These are phyloP conservation scores for Heliamphora exappendiculata DNA, from an alignment of 148 eudicot species.

Conservation along the genomic window DNA sequence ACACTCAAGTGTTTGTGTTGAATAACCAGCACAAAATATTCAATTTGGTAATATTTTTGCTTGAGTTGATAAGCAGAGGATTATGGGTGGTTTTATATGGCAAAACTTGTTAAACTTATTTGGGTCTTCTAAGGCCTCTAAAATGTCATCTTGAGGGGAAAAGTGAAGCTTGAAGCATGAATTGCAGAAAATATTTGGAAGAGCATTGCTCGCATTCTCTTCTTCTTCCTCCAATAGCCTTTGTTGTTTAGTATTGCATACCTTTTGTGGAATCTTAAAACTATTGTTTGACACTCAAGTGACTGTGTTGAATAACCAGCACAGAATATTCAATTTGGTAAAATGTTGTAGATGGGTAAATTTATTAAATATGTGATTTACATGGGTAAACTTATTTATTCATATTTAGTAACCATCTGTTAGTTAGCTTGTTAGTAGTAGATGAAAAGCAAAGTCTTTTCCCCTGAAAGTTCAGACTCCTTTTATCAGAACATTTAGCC, in stretches of 20 bases:
- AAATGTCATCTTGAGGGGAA: no score
- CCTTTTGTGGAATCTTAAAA: background rate
- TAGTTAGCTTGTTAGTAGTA: background rate
- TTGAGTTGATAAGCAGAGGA: background rate
- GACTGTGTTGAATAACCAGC: background rate
- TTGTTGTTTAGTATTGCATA: background rate
- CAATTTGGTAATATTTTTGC: background rate
- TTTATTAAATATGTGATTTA: background rate
- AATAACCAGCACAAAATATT: background rate
- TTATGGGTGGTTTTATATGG: background rate
- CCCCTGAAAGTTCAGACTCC: background rate
- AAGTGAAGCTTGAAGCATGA: no score
- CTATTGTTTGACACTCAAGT: no score
- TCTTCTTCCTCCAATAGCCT: background rate
- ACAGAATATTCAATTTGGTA: background rate
- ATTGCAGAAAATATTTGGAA: no score
- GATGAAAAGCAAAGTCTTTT: background rate
- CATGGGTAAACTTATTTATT: background rate
- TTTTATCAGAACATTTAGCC: background rate
- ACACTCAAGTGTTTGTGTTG: no score
- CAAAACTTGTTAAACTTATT: background rate
- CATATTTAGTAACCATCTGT: background rate
- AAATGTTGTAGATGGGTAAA: background rate
- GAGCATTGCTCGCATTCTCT: background rate
- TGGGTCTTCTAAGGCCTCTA: no score